Evolutionary conservation across 768 basidiomycete genomes (phyloP).

Genomic region (Auriculariales sp.): DNA sequence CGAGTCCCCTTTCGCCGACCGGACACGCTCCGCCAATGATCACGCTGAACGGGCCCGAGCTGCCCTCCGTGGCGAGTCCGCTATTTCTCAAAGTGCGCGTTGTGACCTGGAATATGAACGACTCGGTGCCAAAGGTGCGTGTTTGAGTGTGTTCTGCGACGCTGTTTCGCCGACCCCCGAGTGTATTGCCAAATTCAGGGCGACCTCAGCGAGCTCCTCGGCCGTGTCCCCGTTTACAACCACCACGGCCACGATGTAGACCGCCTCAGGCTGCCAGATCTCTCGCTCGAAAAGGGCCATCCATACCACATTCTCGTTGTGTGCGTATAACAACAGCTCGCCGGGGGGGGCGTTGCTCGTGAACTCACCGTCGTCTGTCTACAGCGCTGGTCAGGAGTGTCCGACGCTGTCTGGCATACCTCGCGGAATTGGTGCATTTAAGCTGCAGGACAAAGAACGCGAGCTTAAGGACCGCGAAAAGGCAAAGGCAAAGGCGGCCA

Average conservation of each 20-base stretch:
- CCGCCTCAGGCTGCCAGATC: slow-evolving; percentile 24
- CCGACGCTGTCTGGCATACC: slow-evolving; percentile 54
- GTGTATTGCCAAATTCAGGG: no score
- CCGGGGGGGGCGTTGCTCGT: no score
- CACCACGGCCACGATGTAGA: slow-evolving; percentile 10
- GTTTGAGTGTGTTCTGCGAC: neutral
- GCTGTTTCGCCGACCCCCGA: slow-evolving; percentile 2
- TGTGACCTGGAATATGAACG: slow-evolving; percentile 79
- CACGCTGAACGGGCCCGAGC: slow-evolving; percentile 17
- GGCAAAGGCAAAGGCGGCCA: slow-evolving; percentile 9
- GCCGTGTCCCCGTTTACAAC: slow-evolving; percentile 35
- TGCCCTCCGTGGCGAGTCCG: slow-evolving; percentile 3
- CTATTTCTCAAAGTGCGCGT: slow-evolving; percentile 49
- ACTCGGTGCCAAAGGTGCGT: slow-evolving; percentile 57
- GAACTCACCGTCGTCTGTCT: neutral
- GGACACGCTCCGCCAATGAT: slow-evolving; percentile 11
- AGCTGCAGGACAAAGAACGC: slow-evolving; percentile 29
- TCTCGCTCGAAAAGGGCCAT: slow-evolving; percentile 39
- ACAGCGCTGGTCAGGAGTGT: slow-evolving; percentile 63
- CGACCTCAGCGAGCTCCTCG: slow-evolving; percentile 56
- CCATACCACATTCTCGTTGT: slow-evolving; percentile 70
- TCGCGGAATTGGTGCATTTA: neutral
- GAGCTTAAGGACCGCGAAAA: slow-evolving; percentile 10
- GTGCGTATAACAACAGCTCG: slow-evolving; percentile 24
- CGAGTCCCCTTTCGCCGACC: slow-evolving; percentile 12